Percentiles rank a stretch among this genome's conserved stretches.
These are phyloP conservation scores for Trametes punicea DNA, from an alignment of 768 basidiomycete genomes.

Conservation along the genomic window DNA sequence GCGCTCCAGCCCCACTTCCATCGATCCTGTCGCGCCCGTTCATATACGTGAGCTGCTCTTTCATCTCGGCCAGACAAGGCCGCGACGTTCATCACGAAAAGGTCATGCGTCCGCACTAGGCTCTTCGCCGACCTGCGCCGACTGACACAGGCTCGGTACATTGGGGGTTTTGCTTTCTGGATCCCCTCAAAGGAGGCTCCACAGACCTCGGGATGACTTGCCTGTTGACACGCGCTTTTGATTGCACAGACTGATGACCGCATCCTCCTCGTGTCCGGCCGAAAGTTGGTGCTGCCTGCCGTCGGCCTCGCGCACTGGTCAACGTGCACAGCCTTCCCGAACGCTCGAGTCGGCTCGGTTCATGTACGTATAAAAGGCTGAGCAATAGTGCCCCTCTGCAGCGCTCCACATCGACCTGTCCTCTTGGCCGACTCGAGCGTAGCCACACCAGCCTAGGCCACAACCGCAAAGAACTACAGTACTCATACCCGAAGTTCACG, in stretches of 20 bases:
- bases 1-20: not conserved
- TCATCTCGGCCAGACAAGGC: not conserved
- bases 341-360: not conserved
- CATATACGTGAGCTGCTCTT: not conserved
- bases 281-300: not conserved
- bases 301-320: not conserved
- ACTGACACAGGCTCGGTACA: not conserved
- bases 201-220: not conserved
- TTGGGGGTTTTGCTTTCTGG: not conserved
- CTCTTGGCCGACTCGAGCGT: conserved; percentile 1
- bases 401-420: conserved; percentile 5
- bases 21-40: not conserved
- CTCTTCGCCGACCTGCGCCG: not conserved
- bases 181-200: not conserved
- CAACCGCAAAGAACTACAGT: not conserved
- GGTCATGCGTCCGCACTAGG: not conserved
- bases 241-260: not conserved
- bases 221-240: not conserved
- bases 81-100: not conserved
- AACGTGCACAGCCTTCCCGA: conserved; percentile 7
- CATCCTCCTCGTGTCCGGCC: conserved; percentile 11
- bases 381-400: no score
- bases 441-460: not conserved
- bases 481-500: not conserved
- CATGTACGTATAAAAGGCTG: not conserved